A percentile compares a stretch with the other conserved stretches of the same genome.
Conservation (phyloP, 208 protist genomes). For the Naegleria gruberi region DNA sequence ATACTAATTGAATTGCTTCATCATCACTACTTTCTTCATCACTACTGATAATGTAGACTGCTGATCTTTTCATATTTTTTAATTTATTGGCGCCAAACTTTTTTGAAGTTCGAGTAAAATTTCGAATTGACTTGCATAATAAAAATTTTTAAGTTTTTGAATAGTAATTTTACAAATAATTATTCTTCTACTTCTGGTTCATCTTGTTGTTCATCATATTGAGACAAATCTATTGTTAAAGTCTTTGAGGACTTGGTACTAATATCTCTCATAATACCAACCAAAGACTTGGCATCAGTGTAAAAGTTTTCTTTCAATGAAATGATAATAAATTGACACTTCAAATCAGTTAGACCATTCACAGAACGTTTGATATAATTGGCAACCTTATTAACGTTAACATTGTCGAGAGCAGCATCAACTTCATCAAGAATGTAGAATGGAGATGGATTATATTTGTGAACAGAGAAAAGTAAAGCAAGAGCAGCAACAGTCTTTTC, state of each 20-base stretch:
- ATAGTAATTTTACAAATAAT: neutral
- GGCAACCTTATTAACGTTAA: slow-evolving; percentile 89
- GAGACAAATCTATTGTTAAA: slow-evolving; percentile 72
- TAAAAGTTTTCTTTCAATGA: slow-evolving; percentile 96
- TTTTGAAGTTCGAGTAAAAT: neutral
- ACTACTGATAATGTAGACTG: too few species aligned
- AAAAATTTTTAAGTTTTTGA: too few species aligned
- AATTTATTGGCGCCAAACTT: too few species aligned
- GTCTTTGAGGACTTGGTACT: slow-evolving; percentile 60
- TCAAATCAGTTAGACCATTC: slow-evolving; percentile 28
- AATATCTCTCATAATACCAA: slow-evolving; percentile 89
- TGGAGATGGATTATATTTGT: slow-evolving; percentile 84
- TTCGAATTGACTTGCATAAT: neutral
- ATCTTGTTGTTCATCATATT: slow-evolving; percentile 38
- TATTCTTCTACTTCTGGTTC: neutral
- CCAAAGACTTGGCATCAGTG: slow-evolving; percentile 76
- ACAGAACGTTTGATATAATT: slow-evolving; percentile 74
- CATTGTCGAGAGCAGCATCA: slow-evolving; percentile 94
- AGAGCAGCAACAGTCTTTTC: slow-evolving; percentile 97
- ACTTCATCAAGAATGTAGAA: slow-evolving; percentile 99
- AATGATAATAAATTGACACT: slow-evolving; percentile 93
- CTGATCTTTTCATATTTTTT: neutral
- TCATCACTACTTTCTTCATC: too few species aligned
- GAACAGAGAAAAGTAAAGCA: slow-evolving; percentile 94
- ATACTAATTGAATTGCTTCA: too few species aligned